Conservation (phyloP, 495 filamentous ascomycete species). For the Alectoria sarmentosa region DNA sequence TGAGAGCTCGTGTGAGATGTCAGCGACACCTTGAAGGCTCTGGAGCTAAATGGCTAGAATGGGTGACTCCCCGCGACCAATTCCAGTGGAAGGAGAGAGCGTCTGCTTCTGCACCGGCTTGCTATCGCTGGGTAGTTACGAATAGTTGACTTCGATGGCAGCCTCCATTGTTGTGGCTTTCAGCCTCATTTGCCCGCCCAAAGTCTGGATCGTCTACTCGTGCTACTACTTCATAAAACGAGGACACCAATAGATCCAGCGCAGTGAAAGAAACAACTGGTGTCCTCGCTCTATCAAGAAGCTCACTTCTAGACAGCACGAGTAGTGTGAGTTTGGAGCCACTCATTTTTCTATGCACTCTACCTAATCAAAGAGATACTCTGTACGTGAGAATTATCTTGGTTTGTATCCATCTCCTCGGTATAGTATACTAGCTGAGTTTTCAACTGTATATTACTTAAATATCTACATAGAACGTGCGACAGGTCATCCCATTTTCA, state of each 20-base stretch:
- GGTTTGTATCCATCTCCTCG: background rate
- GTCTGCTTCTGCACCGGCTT: background rate
- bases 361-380: background rate
- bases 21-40: background rate
- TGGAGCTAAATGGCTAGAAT: background rate
- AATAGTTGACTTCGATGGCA: background rate
- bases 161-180: background rate
- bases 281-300: too few species aligned
- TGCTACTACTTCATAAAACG: too few species aligned
- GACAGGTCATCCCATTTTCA: background rate
- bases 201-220: background rate
- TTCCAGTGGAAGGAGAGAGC: background rate
- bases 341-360: background rate
- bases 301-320: too few species aligned
- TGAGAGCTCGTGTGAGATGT: background rate
- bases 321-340: background rate
- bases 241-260: background rate
- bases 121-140: background rate
- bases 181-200: constrained; percentile 2
- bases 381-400: background rate
- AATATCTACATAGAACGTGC: background rate
- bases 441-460: background rate
- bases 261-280: too few species aligned
- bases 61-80: background rate
- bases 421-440: background rate